Percentiles rank a stretch among this genome's conserved stretches.
phyloP scores from a whole-genome alignment of 495 filamentous ascomycete genomes.

The Barbatosphaeria neglecta region DNA sequence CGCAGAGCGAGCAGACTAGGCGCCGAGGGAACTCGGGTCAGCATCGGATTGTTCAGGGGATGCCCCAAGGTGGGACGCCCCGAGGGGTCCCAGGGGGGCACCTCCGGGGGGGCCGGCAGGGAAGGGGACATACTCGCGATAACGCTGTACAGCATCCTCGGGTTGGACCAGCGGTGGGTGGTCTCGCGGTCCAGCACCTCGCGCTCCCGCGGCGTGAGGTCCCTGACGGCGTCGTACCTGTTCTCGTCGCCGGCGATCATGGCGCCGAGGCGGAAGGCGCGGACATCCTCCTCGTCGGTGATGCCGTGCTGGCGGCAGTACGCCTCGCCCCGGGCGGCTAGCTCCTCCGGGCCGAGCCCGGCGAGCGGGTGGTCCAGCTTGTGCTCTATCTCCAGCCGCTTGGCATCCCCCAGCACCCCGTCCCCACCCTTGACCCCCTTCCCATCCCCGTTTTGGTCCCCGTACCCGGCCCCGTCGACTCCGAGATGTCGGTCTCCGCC shows the following conservation, averaged over 20 bases:
- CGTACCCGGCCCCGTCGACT: constrained; percentile 8
- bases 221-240: constrained; percentile 40
- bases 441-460: too few relatives aligned
- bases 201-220: constrained; percentile 44
- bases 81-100: too few relatives aligned
- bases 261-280: constrained; percentile 63
- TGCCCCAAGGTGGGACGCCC: too few relatives aligned
- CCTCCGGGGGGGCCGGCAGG: too few relatives aligned
- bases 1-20: constrained; percentile 27
- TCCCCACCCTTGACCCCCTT: too few relatives aligned
- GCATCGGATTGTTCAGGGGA: too few relatives aligned
- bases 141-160: constrained; percentile 52
- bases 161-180: constrained; percentile 62
- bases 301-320: constrained; percentile 56
- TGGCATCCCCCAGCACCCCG: too few relatives aligned
- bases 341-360: constrained; percentile 45
- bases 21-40: too few relatives aligned
- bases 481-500: too few relatives aligned
- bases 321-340: constrained; percentile 50
- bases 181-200: constrained; percentile 50
- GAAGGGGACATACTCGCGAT: constrained; percentile 34
- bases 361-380: constrained; percentile 59
- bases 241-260: constrained; percentile 39
- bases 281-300: constrained; percentile 50
- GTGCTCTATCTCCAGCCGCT: constrained; percentile 17